Base-by-base conservation (phyloP, 345 rosid genomes). In the Moringa oleifera region DNA sequence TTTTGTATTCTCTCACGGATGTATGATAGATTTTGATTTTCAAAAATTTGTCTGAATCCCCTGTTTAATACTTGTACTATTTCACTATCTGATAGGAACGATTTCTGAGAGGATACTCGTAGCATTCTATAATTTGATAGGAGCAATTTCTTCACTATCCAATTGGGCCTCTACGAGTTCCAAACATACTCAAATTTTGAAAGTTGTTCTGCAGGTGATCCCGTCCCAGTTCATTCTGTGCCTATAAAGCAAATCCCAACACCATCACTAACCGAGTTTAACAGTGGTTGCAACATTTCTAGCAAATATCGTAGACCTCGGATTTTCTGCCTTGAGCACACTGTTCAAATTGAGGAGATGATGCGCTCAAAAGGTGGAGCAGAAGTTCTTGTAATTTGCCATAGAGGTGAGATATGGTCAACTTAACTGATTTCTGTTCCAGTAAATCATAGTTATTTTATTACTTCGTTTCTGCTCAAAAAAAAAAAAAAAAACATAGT, bases 241-340 rank as follows among this genome's bases (percentile, higher is more conserved):
- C 68, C 56, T 68, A 74, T 49, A 57, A 78, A 62, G 65, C 71
- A 75, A 75, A 36, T 56, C 20, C 68, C 56, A 25, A 25, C 64
- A 53, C 64, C 79, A 17, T 55, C 73, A 54, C 51, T 47, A 63
- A 74, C 62, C 23, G 64, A 53, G 47, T 51, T 51, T 53, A 19
- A 50, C 0, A 36, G 63, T 28, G 86, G 78, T 56, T 88, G 91
- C 85, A 73, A 82, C 56, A 77, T 72, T 62, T 87, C 82, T 49
- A 72, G 65, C 54, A 84, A 81, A 71, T 75, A 65, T 68, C 18
- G 69, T 61, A 89, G 98, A 62, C 99, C 99, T 69, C 88, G 94
- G 37, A 72, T 95, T 72, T 95, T 95, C 78, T 95, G 99, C 77
- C 85, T 95, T 20, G 98, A 95, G 74, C 99, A 95, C 81, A 85